Evolutionary conservation across 495 filamentous ascomycete genomes (phyloP), one percentile per base, ranked within the genome.

Genomic region (Cercophora scortea): DNA sequence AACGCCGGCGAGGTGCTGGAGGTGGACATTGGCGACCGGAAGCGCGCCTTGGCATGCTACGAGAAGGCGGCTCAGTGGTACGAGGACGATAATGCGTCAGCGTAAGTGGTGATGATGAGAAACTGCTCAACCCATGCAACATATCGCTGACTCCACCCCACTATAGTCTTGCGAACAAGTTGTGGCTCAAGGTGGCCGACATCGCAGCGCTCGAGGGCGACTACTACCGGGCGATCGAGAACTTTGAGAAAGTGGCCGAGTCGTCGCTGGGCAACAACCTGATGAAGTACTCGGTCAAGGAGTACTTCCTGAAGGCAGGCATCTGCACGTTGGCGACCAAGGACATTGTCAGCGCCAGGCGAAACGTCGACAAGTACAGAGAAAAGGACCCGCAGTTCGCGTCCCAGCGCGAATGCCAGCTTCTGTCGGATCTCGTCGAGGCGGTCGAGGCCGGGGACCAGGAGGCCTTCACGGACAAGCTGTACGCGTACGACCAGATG

Each of bases 251-350:
- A 58, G 86, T 95, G 39, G 87, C 86, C 34, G 78, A 79, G 32
- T 71, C 77, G 39, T 82, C 82, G 6, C 79, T 90, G 47, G 79
- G 79, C 63, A 92, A 90, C 69, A 84, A 87, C 61, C 65, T 90
- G 55, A 90, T 94, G 89, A 88, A 83, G 60, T 96, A 85, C 80
- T 89, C 83, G 13, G 85, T 96, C 50, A 95, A 95, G 68, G 88
- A 94, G 47, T 95, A 96, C 71, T 86, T 94, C 66, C 72, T 96
- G 54, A 95, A 95, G 74, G 88, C 88, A 0, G 89, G 88, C 38
- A 82, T 96, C 47, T 92, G 87, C 69, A 81, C 86, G 56, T 75
- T 94, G 38, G 87, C 88, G 50, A 80, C 80, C 42, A 81, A 81
- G 56, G 90, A 96, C 62, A 68, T 85, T 54, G 84, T 95, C 42